Percentiles rank a stretch among this genome's conserved stretches.
phyloP scores from a whole-genome alignment of 2,329 filamentous ascomycete species.

The Fusarium albidum region DNA sequence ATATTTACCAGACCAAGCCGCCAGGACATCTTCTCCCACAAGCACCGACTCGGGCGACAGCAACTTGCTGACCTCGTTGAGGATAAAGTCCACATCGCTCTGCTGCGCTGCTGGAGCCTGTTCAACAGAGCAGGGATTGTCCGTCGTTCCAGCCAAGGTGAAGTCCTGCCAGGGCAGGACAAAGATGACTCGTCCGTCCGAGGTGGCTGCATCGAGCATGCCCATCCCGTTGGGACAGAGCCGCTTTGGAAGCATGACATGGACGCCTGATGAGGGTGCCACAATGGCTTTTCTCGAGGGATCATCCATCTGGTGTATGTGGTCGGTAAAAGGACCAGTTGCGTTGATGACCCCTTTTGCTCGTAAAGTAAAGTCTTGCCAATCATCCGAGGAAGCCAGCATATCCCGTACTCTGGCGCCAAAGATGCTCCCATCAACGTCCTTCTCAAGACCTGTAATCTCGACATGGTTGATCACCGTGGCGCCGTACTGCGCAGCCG shows the following conservation, averaged over 20 bases:
- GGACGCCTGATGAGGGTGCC: constrained; percentile 82
- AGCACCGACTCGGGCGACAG: constrained; percentile 79
- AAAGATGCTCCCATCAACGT: constrained; percentile 71
- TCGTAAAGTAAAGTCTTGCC: constrained; percentile 69
- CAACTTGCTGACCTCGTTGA: constrained; percentile 80
- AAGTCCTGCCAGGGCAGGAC: constrained; percentile 88
- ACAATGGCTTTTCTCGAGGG: constrained; percentile 74
- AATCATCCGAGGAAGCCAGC: constrained; percentile 66
- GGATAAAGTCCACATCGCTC: constrained; percentile 83
- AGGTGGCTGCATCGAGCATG: constrained; percentile 79
- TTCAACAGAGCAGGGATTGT: constrained; percentile 74
- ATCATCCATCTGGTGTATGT: constrained; percentile 83
- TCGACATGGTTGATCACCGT: constrained; percentile 85
- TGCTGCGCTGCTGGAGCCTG: constrained; percentile 76
- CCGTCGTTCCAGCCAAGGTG: constrained; percentile 85
- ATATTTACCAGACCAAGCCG: constrained; percentile 77
- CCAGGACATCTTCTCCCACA: constrained; percentile 77
- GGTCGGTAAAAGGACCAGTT: constrained; percentile 83
- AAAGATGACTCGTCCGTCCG: constrained; percentile 88
- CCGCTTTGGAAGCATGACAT: constrained; percentile 81
- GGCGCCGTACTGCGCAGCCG: constrained; percentile 79
- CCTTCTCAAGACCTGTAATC: constrained; percentile 78
- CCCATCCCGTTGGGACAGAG: constrained; percentile 84
- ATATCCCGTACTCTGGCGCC: constrained; percentile 67
- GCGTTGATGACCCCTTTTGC: constrained; percentile 87